These are phyloP conservation scores for Claviceps digitariae DNA, from an alignment of 2,329 filamentous ascomycete genomes.

Conservation along the genomic window DNA sequence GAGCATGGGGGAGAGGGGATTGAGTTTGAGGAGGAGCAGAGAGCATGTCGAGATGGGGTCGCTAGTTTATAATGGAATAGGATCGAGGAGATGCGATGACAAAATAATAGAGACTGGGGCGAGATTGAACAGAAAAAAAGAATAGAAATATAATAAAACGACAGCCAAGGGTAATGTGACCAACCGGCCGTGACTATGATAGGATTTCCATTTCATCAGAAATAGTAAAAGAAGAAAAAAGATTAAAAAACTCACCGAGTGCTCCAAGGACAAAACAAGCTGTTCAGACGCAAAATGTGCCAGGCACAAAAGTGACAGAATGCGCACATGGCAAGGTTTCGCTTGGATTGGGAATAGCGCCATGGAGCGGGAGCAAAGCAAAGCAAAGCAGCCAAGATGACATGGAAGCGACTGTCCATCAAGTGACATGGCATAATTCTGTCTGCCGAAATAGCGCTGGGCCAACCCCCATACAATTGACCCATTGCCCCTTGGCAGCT, in stretches of 20 bases:
- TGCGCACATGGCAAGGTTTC: not conserved
- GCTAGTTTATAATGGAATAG: not conserved
- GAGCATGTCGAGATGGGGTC: not conserved
- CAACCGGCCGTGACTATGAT: not conserved
- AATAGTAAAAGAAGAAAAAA: not conserved
- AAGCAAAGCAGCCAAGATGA: too few relatives aligned
- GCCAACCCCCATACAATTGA: too few relatives aligned
- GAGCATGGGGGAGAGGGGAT: not conserved
- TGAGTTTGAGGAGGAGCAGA: not conserved
- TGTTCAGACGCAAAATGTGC: not conserved
- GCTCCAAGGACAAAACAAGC: not conserved
- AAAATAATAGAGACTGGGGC: not conserved
- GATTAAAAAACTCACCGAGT: not conserved
- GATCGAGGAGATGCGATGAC: not conserved
- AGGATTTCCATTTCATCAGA: not conserved
- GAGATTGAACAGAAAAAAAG: not conserved
- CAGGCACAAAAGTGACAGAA: not conserved
- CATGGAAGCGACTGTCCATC: too few relatives aligned
- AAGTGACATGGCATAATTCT: not conserved
- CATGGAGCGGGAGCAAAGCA: not conserved
- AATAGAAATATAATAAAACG: not conserved
- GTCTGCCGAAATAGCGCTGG: conserved; percentile 2
- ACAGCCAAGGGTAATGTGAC: not conserved
- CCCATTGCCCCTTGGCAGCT: too few relatives aligned
- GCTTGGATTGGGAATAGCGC: not conserved